Evolutionary conservation across 495 filamentous ascomycete species (phyloP), one percentile per base, ranked within the genome.

Genomic region (Penicillium lividum): DNA sequence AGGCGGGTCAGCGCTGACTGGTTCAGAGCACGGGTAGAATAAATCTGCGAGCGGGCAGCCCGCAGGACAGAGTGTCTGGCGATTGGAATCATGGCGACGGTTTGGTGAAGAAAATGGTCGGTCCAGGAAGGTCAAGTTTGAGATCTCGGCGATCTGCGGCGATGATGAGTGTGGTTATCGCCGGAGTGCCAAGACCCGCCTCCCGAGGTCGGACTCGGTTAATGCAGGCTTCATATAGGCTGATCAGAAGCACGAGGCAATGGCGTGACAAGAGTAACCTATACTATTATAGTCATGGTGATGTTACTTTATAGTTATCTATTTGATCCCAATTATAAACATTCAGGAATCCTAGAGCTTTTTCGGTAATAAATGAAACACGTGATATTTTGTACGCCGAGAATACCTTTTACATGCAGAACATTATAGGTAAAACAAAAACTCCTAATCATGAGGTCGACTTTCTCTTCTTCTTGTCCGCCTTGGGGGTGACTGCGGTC

Each of bases 1-100:
- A 96, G 80, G 63, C 91, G 84, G 65, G 83, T 79, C 62, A 90
- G 75, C 52, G 82, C 74, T 53, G 77, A 78, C 60, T 64, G 61
- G 60, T 69, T 69, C 54, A 70, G 62, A 18, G 66, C 49, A 30
- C 64, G 68, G 54, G 70, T 66, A 15, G 70, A 57, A 53, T 60
- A 60, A 45, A 78, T 58, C 62, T 76, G 73, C 53, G 75, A 75
- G 63, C 79, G 79, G 63, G 70, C 74, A 57, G 79, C 80, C 68
- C 80, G 77, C 59, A 83, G 64, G 40, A 72, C 77, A 34, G 77
- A 78, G 38, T 68, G 59, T 62, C 82, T 69, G 43, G 74, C 71
- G 46, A 75, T 67, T 15, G 72, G 72, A 40, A 82, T 74, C 76
- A 80, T 80, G 54, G 56, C 60, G 62, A 65, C 43, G 34, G 38